Base-by-base conservation (phyloP, 2,329 filamentous ascomycete genomes). In the Phaeophleospora eucalypticola region DNA sequence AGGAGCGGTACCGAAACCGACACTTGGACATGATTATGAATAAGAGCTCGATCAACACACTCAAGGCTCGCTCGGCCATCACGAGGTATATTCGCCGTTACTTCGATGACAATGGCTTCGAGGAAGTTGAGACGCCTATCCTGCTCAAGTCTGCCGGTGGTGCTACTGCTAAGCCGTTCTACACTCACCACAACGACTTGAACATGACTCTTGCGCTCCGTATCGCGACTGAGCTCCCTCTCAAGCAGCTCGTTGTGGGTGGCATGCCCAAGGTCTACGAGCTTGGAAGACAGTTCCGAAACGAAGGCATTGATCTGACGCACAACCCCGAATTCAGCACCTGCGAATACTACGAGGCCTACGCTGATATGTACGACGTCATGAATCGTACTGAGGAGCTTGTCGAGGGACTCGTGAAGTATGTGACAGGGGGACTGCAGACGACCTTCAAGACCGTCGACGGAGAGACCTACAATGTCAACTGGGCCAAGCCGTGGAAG, bases 261-360 rank as follows among this genome's bases (percentile, higher is more conserved):
- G 93, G 91, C 49, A 79, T 97, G 35, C 88, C 95, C 74, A 83
- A 87, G 61, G 93, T 98, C 12, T 98, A 95, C 71, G 93, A 98
- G 68, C 82, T 98, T 53, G 93, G 93, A 56, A 85, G 89, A 57
- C 89, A 95, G 67, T 98, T 98, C 81, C 78, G 93, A 62, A 98
- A 98, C 65, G 90, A 95, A 70, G 84, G 86, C 49, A 85, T 89
- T 55, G 89, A 95, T 67, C 75, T 93, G 41, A 98, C 93, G 6
- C 93, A 98, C 77, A 98, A 97, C 76, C 93, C 87, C 33, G 93
- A 98, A 68, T 98, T 98, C 75, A 98, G 93, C 36, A 95, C 89
- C 19, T 88, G 89, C 68, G 93, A 98, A 70, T 97, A 97, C 73
- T 98, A 98, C 72, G 84, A 87, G 80, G 91, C 93, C 3, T 97